These are phyloP conservation scores for Neltuma alba DNA, from an alignment of 306 rosid genomes.

Conservation along the genomic window DNA sequence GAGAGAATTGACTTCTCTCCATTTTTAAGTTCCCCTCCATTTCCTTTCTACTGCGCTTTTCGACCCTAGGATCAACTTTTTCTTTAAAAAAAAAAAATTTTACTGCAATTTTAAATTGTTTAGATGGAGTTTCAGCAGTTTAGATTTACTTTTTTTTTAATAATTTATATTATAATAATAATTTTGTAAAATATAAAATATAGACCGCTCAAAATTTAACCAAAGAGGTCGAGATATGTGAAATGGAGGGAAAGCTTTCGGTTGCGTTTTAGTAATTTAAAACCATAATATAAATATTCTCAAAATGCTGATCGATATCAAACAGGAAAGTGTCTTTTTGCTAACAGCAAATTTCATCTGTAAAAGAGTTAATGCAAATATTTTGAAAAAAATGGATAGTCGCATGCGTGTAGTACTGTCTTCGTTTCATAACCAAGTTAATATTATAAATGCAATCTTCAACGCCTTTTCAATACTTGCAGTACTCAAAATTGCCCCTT, in stretches of 20 bases:
- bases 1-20: not conserved
- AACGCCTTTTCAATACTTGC: not conserved
- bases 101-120: no score
- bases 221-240: no score
- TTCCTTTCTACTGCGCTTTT: not conserved
- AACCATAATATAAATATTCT: not conserved
- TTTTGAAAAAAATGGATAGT: no score
- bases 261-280: no score
- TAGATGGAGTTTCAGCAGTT: not conserved
- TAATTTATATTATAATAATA: no score
- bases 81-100: no score
- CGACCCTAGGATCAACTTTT: not conserved
- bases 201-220: no score
- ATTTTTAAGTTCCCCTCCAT: not conserved
- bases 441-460: not conserved
- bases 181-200: no score
- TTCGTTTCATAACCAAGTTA: not conserved
- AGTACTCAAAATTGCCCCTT: not conserved
- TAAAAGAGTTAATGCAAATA: not conserved
- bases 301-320: not conserved
- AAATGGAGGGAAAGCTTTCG: no score
- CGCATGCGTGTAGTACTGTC: not conserved
- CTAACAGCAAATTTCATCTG: not conserved
- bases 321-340: not conserved
- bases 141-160: no score